A percentile compares a stretch with the other conserved stretches of the same genome.
phyloP scores from a whole-genome alignment of 495 filamentous ascomycete genomes.

The Xylaria scruposa region DNA sequence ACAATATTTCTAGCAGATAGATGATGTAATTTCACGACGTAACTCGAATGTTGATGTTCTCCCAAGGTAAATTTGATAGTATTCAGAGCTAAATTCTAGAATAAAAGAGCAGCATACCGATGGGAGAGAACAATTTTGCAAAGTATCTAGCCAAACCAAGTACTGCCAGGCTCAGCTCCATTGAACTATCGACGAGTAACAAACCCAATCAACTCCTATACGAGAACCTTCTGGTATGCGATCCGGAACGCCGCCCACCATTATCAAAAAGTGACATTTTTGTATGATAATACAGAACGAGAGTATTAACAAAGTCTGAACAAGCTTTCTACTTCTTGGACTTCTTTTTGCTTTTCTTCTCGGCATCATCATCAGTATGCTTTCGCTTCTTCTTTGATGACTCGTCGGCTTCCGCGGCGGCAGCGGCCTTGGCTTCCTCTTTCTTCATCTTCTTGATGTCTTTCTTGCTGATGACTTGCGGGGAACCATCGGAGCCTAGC shows the following conservation, averaged over 20 bases:
- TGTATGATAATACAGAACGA: conserved; percentile 41
- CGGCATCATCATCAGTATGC: conserved; percentile 39
- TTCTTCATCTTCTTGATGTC: conserved; percentile 78
- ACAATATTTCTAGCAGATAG: background rate
- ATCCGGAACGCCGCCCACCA: conserved; percentile 42
- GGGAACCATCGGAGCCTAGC: conserved; percentile 63
- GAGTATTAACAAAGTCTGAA: conserved; percentile 34
- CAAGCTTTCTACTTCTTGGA: conserved; percentile 49
- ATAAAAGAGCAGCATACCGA: background rate
- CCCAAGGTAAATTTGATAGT: background rate
- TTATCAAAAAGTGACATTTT: conserved; percentile 37
- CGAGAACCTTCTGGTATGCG: conserved; percentile 41
- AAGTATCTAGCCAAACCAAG: conserved; percentile 14
- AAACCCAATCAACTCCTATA: conserved; percentile 41
- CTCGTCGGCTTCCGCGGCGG: conserved; percentile 29
- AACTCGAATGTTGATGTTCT: background rate
- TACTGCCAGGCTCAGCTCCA: conserved; percentile 16
- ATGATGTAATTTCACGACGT: background rate
- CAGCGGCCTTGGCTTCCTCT: conserved; percentile 59
- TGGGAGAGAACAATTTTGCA: conserved; percentile 3
- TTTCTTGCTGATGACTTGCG: conserved; percentile 72
- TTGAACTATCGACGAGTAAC: conserved; percentile 26
- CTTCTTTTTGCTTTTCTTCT: conserved; percentile 57
- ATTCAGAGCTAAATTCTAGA: conserved; percentile 5
- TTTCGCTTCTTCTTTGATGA: conserved; percentile 42